Percentiles rank a stretch among this genome's conserved stretches.
These are phyloP conservation scores for Magnusiomyces suaveolens DNA, from an alignment of 1,139 yeast genomes.

Conservation along the genomic window DNA sequence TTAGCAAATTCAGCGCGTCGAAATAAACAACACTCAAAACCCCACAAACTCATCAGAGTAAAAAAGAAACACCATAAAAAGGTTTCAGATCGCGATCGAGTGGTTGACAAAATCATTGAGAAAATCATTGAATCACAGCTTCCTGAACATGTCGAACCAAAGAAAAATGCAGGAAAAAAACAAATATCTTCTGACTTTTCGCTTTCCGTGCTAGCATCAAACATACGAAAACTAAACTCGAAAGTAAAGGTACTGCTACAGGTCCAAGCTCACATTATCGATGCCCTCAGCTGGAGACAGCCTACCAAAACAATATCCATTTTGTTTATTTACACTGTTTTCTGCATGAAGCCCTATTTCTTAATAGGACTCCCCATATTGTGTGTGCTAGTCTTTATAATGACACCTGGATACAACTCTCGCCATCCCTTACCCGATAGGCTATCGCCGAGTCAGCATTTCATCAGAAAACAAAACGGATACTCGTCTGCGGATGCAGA, in stretches of 20 bases:
- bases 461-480: constrained; percentile 6
- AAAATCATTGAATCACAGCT: constrained; percentile 8
- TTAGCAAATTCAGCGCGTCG: not conserved
- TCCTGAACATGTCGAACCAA: not conserved
- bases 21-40: not conserved
- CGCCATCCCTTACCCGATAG: constrained; percentile 43
- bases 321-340: constrained; percentile 27
- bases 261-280: constrained; percentile 11
- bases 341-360: constrained; percentile 56
- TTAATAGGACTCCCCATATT: constrained; percentile 56
- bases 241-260: constrained; percentile 8
- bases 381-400: constrained; percentile 45
- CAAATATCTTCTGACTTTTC: constrained; percentile 10
- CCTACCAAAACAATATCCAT: constrained; percentile 26
- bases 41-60: not conserved
- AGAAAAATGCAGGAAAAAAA: not conserved
- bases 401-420: constrained; percentile 61
- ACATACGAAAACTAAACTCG: constrained; percentile 13
- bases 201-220: constrained; percentile 12
- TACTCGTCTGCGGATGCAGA: constrained; percentile 6
- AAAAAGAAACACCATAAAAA: not conserved
- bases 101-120: constrained; percentile 14
- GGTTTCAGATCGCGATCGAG: constrained; percentile 6
- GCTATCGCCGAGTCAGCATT: constrained; percentile 14
- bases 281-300: constrained; percentile 14